phyloP scores from a whole-genome alignment of 179 eudicot genomes.

The Actinidia chinensis region DNA sequence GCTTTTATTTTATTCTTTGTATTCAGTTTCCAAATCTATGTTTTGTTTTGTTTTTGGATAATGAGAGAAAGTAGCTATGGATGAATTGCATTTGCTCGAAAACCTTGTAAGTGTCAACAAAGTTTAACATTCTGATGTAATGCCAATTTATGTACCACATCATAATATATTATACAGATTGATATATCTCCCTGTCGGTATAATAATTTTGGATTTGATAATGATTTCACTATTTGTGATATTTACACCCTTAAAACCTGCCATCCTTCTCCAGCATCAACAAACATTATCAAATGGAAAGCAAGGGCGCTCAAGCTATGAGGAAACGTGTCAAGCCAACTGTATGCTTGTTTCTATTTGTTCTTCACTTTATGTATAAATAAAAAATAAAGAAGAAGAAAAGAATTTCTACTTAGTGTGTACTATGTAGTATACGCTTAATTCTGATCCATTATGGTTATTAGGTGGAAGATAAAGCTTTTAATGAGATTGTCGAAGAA shows the following conservation, averaged over 20 bases:
- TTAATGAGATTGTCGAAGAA: slow-evolving; percentile 50
- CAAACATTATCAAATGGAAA: slow-evolving; percentile 42
- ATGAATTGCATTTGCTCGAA: no score
- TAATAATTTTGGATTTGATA: no score
- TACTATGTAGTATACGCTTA: neutral
- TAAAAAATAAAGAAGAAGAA: slow-evolving; percentile 12
- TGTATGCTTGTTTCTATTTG: slow-evolving; percentile 38
- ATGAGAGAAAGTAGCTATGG: no score
- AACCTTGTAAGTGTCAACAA: no score
- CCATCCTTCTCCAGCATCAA: slow-evolving; percentile 24
- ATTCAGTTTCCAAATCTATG: no score
- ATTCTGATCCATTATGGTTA: slow-evolving; percentile 16
- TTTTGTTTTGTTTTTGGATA: no score
- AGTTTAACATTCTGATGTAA: no score
- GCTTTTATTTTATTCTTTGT: no score
- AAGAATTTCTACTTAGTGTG: slow-evolving; percentile 15
- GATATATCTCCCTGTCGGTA: no score
- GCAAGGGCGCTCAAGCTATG: slow-evolving; percentile 29
- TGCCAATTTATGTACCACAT: no score
- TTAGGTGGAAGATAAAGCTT: slow-evolving; percentile 53
- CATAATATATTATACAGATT: no score
- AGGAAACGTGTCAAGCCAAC: slow-evolving; percentile 56
- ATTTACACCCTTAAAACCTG: neutral
- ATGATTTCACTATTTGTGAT: no score
- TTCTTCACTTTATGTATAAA: slow-evolving; percentile 10